phyloP scores from a whole-genome alignment of 2,329 filamentous ascomycete genomes.

The Septoria linicola region DNA sequence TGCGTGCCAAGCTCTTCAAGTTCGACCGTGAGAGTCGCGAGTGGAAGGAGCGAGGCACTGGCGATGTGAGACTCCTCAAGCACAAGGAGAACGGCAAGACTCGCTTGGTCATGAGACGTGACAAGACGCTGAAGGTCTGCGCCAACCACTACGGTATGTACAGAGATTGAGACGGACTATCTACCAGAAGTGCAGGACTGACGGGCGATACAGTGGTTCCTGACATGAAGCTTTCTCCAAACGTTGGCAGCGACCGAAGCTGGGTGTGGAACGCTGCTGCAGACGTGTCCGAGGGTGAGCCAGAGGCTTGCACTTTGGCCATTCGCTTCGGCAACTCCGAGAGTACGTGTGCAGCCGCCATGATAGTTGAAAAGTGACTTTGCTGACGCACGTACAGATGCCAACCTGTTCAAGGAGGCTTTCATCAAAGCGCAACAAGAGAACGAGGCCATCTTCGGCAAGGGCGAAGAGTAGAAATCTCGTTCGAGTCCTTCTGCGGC shows the following conservation, averaged over 20 bases:
- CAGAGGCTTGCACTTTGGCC: constrained; percentile 91
- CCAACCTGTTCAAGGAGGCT: constrained; percentile 94
- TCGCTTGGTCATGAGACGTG: constrained; percentile 93
- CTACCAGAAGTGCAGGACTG: constrained; percentile 8
- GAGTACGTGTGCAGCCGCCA: constrained; percentile 65
- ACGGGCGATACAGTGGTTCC: constrained; percentile 68
- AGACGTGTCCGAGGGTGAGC: constrained; percentile 96
- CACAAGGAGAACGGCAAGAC: constrained; percentile 99
- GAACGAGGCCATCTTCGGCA: constrained; percentile 79
- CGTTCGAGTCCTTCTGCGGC: background rate
- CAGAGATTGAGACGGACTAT: background rate
- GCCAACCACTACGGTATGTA: constrained; percentile 97
- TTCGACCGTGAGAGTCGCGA: constrained; percentile 88
- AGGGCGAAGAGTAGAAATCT: constrained; percentile 26
- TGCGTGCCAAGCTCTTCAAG: constrained; percentile 99
- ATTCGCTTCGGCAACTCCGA: constrained; percentile 98
- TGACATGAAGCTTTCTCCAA: constrained; percentile 98
- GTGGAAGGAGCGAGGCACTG: constrained; percentile 99
- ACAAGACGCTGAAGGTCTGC: constrained; percentile 99
- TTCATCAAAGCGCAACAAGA: constrained; percentile 97
- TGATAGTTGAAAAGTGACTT: background rate
- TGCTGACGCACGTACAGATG: constrained; percentile 58
- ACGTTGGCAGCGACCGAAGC: constrained; percentile 95
- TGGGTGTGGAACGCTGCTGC: constrained; percentile 99
- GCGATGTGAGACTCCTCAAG: constrained; percentile 93